Evolutionary conservation across 2,329 filamentous ascomycete species (phyloP).

Genomic region (Sclerotinia minor): DNA sequence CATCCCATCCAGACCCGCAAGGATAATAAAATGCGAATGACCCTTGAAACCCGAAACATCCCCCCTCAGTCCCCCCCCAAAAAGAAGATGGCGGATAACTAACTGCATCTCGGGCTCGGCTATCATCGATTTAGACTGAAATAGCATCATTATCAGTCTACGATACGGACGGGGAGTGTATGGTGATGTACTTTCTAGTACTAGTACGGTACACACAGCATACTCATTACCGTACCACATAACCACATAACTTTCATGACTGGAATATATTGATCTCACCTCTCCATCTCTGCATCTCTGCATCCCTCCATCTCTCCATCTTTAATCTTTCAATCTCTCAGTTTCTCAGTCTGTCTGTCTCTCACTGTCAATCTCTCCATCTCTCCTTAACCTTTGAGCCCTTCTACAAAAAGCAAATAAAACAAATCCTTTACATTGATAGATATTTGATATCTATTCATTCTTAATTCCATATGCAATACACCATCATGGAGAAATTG

Average conservation of each 20-base stretch:
- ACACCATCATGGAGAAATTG: neutral
- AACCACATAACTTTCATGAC: neutral
- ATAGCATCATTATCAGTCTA: neutral
- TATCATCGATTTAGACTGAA: constrained; percentile 13
- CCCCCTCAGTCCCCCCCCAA: neutral
- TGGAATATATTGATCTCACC: constrained; percentile 18
- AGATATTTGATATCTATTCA: neutral
- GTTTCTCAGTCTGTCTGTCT: neutral
- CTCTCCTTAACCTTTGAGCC: neutral
- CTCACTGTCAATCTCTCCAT: neutral
- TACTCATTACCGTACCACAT: neutral
- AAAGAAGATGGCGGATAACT: neutral
- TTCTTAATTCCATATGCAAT: neutral
- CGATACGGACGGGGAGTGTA: neutral
- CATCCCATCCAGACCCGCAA: neutral
- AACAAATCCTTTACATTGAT: neutral
- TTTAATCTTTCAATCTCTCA: no score
- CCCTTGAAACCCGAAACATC: constrained; percentile 11
- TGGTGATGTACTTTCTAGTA: neutral
- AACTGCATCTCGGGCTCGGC: constrained; percentile 5
- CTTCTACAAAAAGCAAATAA: neutral
- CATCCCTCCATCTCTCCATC: no score
- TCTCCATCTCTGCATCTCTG: neutral
- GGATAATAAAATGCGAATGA: neutral
- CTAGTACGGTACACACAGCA: no score